Percentiles rank a stretch among this genome's conserved stretches.
Conservation (phyloP, 768 basidiomycete genomes). For the Serendipita sp. region DNA sequence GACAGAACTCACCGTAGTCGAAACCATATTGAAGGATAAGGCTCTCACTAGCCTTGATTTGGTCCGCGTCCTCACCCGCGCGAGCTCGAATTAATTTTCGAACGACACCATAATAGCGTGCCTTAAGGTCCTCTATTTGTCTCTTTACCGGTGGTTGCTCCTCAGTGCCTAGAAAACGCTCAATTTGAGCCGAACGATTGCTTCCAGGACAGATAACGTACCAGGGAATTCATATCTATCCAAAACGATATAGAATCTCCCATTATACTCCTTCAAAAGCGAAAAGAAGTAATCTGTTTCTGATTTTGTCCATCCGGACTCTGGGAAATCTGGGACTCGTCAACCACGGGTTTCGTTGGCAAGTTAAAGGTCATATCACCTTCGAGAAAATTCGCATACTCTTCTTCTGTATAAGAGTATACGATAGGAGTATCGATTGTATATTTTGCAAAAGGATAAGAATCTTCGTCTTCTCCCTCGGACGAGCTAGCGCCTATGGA, state of each 20-base stretch:
- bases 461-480: conserved; percentile 10
- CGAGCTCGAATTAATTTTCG: conserved; percentile 72
- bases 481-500: conserved; percentile 1
- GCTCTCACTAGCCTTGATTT: conserved; percentile 21
- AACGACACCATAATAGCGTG: conserved; percentile 84
- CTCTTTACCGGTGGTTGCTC: background rate
- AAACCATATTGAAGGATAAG: conserved; percentile 44
- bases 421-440: conserved; percentile 35
- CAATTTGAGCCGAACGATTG: background rate
- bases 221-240: conserved; percentile 79
- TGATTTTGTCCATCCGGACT: conserved; percentile 77
- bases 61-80: conserved; percentile 66
- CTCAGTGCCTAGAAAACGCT: background rate
- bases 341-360: too few species aligned
- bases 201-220: conserved; percentile 19
- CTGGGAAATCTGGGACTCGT: conserved; percentile 23
- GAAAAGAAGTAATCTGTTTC: conserved; percentile 88
- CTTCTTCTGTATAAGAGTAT: conserved; percentile 69
- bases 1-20: conserved; percentile 53
- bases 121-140: conserved; percentile 64
- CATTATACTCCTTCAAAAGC: conserved; percentile 66
- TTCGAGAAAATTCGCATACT: conserved; percentile 67
- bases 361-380: conserved; percentile 33
- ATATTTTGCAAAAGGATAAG: conserved; percentile 69
- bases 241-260: conserved; percentile 75